Base-by-base conservation (phyloP, 352 stramenopile genomes). In the Pythium apleroticum region DNA sequence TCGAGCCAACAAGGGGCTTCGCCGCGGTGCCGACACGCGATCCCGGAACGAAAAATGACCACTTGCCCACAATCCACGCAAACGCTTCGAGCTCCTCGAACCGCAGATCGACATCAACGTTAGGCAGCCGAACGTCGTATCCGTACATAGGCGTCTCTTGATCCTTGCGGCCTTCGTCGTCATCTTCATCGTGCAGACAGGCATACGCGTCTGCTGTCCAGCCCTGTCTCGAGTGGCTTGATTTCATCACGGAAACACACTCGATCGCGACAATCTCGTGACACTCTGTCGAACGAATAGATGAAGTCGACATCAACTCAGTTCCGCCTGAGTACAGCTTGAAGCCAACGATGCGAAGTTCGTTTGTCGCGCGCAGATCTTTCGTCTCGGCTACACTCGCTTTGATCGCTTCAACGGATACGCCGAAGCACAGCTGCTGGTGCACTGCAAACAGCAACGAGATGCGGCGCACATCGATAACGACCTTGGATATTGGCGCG, bases 1-100 rank as follows among this genome's bases (percentile, higher is more conserved):
- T 31, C n/a, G 43, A 17, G 9, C 33, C n/a, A 17, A 1, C 55
- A 24, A 31, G 22, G 22, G 28, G 19, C 1, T 28, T 30, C 28
- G 17, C 12, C 33, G 33, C 24, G 28, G 33, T 37, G 8, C n/a
- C 19, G 7, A 5, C 37, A 30, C 22, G 17, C 3, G 67, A 74
- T 17, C 88, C 69, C 4, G 81, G 84, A 24, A 91, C 48, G 59
- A 93, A 91, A 41, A 88, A 94, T 2, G 73, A 78, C 86, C 86
- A 94, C 50, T 94, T 94, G 9, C 86, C 86, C 52, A 89, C 45
- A 11, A 84, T 46, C 86, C 86, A 94, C 11, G 72, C 68, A 17
- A 94, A 22, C 45, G 73, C 68, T 66, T 94, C 86, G 43, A 94
- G 63, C 57, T 94, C 82, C 25, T 74, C 31, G 14, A 90, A 39